Evolutionary conservation across 345 rosid species (phyloP), one percentile per base, ranked within the genome.

Genomic region (Eucalyptus fibrosa): DNA sequence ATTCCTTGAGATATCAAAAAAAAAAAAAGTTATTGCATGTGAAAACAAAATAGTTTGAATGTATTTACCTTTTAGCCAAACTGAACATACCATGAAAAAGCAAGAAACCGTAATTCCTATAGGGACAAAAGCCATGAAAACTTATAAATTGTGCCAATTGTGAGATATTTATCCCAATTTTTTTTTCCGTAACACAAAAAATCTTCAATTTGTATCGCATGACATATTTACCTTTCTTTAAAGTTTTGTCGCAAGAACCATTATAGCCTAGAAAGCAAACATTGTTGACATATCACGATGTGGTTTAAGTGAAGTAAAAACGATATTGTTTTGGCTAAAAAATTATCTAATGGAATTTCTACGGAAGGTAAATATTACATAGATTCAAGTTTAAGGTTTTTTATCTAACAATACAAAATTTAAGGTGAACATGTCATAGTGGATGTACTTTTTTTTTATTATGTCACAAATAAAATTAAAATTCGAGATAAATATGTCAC

Each of bases 151-250:
- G 6, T 10, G 30, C 1, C 13, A 9, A 56, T 1, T 1, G 4
- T 10, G 12, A 56, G 12, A 56, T 24, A 24, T 56, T 56, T 23
- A 10, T 56, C 0, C 3, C 3, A 9, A 23, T 4, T 5, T 18
- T 7, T 51, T 21, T 56, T 0, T 56, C 3, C 5, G 0, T 10
- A 56, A 56, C 12, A 56, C 60, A 56, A 9, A 56, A 55, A 56
- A 56, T 2, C 0, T 24, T 24, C 6, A 56, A 56, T 24, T 24
- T 56, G 1, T 24, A 56, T 24, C 1, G 1, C 6, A 1, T 56
- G 13, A 56, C 3, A 23, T 24, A 56, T 56, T 24, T 56, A 56
- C 12, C 13, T 56, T 56, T 0, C 2, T 1, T 12, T 24, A 56
- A 56, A 56, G 30, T 56, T 56, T 56, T 56, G 13, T 56, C 30